phyloP scores from a whole-genome alignment of 345 rosid species.

The Viola odorata region DNA sequence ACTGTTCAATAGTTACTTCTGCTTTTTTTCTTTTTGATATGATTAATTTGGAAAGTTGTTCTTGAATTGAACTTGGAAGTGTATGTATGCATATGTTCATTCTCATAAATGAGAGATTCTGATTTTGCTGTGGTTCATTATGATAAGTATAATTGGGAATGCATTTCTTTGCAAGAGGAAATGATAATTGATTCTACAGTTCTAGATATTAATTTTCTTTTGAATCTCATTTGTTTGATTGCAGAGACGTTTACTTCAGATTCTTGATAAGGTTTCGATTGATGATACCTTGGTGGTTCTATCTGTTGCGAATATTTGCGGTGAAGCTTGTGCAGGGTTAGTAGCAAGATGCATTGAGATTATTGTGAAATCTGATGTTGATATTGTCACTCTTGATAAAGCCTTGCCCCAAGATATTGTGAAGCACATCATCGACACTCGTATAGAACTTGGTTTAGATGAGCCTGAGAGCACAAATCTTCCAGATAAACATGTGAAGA shows the following conservation, averaged over 20 bases:
- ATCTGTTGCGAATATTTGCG: slow-evolving; percentile 49
- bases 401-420: slow-evolving; percentile 47
- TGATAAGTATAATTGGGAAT: too few species aligned
- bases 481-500: slow-evolving; percentile 51
- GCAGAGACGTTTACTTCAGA: slow-evolving; percentile 59
- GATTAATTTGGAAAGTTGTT: too few species aligned
- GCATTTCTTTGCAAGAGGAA: too few species aligned
- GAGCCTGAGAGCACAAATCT: slow-evolving; percentile 24
- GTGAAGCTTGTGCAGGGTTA: slow-evolving; percentile 47
- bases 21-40: too few species aligned
- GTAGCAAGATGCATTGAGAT: slow-evolving; percentile 41
- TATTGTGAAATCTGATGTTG: slow-evolving; percentile 55
- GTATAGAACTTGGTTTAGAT: slow-evolving; percentile 33
- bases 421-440: slow-evolving; percentile 42
- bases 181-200: too few species aligned
- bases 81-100: too few species aligned
- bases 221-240: slow-evolving; percentile 16
- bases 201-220: not conserved
- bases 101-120: too few species aligned
- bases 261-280: slow-evolving; percentile 49
- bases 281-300: slow-evolving; percentile 66
- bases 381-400: slow-evolving; percentile 51
- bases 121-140: too few species aligned
- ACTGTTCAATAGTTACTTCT: too few species aligned
- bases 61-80: too few species aligned